Base-by-base conservation (phyloP, 2,329 filamentous ascomycete genomes). In the Stagonosporopsis rhizophila region DNA sequence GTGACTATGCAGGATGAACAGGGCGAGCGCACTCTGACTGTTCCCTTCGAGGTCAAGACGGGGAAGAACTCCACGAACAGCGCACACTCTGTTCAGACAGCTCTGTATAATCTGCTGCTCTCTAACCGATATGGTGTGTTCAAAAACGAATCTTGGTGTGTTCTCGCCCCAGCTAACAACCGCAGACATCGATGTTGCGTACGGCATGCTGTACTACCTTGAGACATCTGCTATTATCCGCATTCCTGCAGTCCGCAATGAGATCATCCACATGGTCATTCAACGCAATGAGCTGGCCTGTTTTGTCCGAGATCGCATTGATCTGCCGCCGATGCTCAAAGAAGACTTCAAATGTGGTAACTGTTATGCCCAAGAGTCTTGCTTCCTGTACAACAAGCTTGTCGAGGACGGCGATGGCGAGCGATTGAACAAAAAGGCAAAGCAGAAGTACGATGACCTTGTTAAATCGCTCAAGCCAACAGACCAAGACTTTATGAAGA, bases 261-360 rank as follows among this genome's bases (percentile, higher is more conserved):
- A 99, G 73, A 85, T 99, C 47, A 88, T 92, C 34, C 92, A 97
- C 67, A 96, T 99, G 92, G 90, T 99, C 56, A 93, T 98, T 81
- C 90, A 96, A 75, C 89, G 95, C 48, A 99, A 99, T 69, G 87
- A 92, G 64, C 81, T 99, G 17, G 92, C 94, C 3, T 89, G 89
- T 64, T 92, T 91, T 70, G 87, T 97, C 38, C 88, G 92, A 54
- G 89, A 96, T 70, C 87, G 91, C 56, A 88, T 89, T 60, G 87
- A 92, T 59, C 82, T 99, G 23, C 95, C 95, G 1, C 87, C 89
- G 0, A 95, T 99, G 88, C 83, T 96, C 52, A 89, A 89, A 71
- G 91, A 88, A 70, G 87, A 91, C 56, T 89, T 90, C 72, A 85
- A 90, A 65, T 99, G 95, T 72, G 88, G 87, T 23, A 88, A 86